Evolutionary conservation across 2,329 filamentous ascomycete species (phyloP).

Genomic region (Nemania serpens): DNA sequence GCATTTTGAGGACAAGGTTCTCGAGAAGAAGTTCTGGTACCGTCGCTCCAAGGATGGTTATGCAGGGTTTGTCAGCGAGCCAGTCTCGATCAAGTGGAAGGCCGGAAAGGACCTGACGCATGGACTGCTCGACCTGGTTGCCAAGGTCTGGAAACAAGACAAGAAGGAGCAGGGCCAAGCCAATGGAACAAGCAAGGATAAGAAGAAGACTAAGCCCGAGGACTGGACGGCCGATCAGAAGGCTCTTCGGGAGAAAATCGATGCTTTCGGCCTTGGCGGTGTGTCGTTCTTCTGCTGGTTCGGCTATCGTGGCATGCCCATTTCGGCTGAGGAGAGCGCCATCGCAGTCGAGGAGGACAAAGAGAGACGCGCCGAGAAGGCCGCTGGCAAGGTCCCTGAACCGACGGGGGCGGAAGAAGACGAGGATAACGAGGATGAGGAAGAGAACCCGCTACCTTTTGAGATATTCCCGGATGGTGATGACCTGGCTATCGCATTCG

Average conservation of each 20-base stretch:
- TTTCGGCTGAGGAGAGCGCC: slow-evolving; percentile 74
- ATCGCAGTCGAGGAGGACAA: slow-evolving; percentile 64
- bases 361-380: slow-evolving; percentile 57
- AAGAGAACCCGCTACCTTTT: slow-evolving; percentile 67
- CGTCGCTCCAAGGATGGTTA: slow-evolving; percentile 70
- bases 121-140: slow-evolving; percentile 76
- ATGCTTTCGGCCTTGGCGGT: slow-evolving; percentile 64
- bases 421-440: slow-evolving; percentile 64
- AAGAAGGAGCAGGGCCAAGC: slow-evolving; percentile 44
- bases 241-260: slow-evolving; percentile 59
- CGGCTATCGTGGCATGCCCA: slow-evolving; percentile 72
- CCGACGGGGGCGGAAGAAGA: slow-evolving; percentile 42
- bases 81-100: slow-evolving; percentile 88
- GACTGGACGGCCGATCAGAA: slow-evolving; percentile 58
- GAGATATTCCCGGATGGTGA: slow-evolving; percentile 91
- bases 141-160: slow-evolving; percentile 69
- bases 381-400: slow-evolving; percentile 50
- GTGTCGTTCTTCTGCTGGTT: slow-evolving; percentile 91
- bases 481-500: slow-evolving; percentile 76
- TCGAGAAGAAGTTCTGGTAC: slow-evolving; percentile 94
- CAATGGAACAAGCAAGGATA: slow-evolving; percentile 46
- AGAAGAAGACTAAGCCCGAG: slow-evolving; percentile 59
- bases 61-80: slow-evolving; percentile 83
- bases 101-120: slow-evolving; percentile 80
- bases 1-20: slow-evolving; percentile 74